phyloP scores from a whole-genome alignment of 208 protist species.

The Vickermania ingenoplastis region DNA sequence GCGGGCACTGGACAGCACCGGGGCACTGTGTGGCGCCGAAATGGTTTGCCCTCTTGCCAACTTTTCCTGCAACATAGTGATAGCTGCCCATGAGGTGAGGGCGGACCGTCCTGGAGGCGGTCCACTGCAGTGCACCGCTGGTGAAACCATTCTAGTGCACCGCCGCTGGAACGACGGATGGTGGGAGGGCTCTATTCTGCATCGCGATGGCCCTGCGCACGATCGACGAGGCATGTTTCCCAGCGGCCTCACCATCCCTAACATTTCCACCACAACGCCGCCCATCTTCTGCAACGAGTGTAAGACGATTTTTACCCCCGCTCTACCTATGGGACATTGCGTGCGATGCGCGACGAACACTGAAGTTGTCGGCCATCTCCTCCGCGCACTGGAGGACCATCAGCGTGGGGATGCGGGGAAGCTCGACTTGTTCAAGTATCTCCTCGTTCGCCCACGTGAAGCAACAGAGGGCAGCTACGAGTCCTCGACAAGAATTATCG shows the following conservation, averaged over 20 bases:
- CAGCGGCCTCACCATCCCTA: conserved; percentile 77
- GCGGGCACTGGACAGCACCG: neutral
- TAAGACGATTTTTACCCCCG: conserved; percentile 13
- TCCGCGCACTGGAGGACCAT: conserved; percentile 28
- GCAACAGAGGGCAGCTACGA: neutral
- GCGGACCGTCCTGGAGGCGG: conserved; percentile 17
- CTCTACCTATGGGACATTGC: too few relatives aligned
- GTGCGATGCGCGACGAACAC: conserved; percentile 23
- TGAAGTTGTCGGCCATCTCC: conserved; percentile 30
- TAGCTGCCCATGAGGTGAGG: conserved; percentile 44
- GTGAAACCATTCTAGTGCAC: conserved; percentile 64
- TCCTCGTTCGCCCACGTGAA: neutral
- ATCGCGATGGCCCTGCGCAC: conserved; percentile 11
- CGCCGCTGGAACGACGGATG: conserved; percentile 83
- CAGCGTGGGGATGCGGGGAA: neutral
- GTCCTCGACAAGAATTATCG: neutral
- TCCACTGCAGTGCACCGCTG: conserved; percentile 31
- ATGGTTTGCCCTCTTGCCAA: conserved; percentile 3
- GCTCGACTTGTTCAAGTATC: neutral
- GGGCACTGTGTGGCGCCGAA: neutral
- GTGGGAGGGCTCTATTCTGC: conserved; percentile 69
- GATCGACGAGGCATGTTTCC: conserved; percentile 57
- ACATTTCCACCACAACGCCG: conserved; percentile 36
- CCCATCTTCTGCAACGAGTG: conserved; percentile 62
- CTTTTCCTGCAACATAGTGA: conserved; percentile 61